A percentile compares a stretch with the other conserved stretches of the same genome.
Conservation (phyloP, 306 rosid species). For the Trifolium fragiferum region DNA sequence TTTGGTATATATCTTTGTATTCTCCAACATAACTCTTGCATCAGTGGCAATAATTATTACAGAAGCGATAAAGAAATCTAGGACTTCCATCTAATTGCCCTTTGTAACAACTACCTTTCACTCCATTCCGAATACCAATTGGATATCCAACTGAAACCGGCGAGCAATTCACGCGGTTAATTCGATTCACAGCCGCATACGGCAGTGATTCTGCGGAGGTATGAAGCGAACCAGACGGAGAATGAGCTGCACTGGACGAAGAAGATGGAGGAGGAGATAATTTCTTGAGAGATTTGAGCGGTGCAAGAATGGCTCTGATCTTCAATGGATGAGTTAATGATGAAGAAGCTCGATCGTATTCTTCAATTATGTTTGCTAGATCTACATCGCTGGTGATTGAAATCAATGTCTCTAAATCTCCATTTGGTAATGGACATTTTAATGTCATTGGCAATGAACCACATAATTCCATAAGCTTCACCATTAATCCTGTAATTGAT, state of each 20-base stretch:
- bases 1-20: background rate
- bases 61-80: slow-evolving; percentile 39
- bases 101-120: slow-evolving; percentile 34
- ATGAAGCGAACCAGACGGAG: slow-evolving; percentile 51
- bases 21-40: background rate
- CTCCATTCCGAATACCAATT: slow-evolving; percentile 39
- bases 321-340: slow-evolving; percentile 52
- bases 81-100: slow-evolving; percentile 47
- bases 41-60: slow-evolving; percentile 50
- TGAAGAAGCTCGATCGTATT: slow-evolving; percentile 65
- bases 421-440: slow-evolving; percentile 71
- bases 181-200: slow-evolving; percentile 37
- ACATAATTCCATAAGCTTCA: slow-evolving; percentile 73
- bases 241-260: slow-evolving; percentile 45
- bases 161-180: slow-evolving; percentile 22
- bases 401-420: slow-evolving; percentile 85
- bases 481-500: slow-evolving; percentile 62
- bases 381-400: slow-evolving; percentile 79
- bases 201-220: slow-evolving; percentile 38
- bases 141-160: slow-evolving; percentile 44
- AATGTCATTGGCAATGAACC: slow-evolving; percentile 61
- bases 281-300: slow-evolving; percentile 53
- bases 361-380: slow-evolving; percentile 65
- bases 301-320: slow-evolving; percentile 72
- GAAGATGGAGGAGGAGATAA: slow-evolving; percentile 64